Percentiles rank a stretch among this genome's conserved stretches.
These are phyloP conservation scores for Bipolaris oryzae DNA, from an alignment of 2,329 filamentous ascomycete species.

Conservation along the genomic window DNA sequence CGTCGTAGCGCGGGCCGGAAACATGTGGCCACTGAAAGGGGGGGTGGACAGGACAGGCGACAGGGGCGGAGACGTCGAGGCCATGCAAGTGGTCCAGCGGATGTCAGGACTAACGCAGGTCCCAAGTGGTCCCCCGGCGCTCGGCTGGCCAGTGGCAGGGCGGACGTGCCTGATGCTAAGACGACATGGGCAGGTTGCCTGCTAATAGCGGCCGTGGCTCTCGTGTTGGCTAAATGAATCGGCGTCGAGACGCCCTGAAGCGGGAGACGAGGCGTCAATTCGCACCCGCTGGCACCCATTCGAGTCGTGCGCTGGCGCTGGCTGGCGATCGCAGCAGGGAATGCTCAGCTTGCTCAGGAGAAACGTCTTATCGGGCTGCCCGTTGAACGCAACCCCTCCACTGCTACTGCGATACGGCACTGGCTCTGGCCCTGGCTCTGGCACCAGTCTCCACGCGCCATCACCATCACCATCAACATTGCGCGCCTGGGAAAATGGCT, in stretches of 20 bases:
- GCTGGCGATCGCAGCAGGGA: conserved; percentile 12
- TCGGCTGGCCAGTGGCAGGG: conserved; percentile 33
- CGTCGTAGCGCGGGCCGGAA: conserved; percentile 43
- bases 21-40: conserved; percentile 43
- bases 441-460: conserved; percentile 7
- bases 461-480: no score
- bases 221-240: conserved; percentile 45
- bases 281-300: conserved; percentile 1
- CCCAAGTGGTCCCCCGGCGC: conserved; percentile 37
- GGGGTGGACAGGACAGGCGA: conserved; percentile 34
- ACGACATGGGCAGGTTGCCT: conserved; percentile 36
- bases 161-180: conserved; percentile 35
- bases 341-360: conserved; percentile 28
- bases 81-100: conserved; percentile 39
- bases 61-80: conserved; percentile 34
- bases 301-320: neutral
- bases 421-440: neutral
- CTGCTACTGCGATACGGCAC: conserved; percentile 14
- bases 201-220: conserved; percentile 32
- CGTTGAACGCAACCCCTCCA: conserved; percentile 18
- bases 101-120: conserved; percentile 45
- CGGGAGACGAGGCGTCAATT: neutral
- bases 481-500: conserved; percentile 5
- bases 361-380: conserved; percentile 17
- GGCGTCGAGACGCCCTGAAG: neutral